phyloP scores from a whole-genome alignment of 2,329 filamentous ascomycete genomes.

The Diaporthe australafricana region DNA sequence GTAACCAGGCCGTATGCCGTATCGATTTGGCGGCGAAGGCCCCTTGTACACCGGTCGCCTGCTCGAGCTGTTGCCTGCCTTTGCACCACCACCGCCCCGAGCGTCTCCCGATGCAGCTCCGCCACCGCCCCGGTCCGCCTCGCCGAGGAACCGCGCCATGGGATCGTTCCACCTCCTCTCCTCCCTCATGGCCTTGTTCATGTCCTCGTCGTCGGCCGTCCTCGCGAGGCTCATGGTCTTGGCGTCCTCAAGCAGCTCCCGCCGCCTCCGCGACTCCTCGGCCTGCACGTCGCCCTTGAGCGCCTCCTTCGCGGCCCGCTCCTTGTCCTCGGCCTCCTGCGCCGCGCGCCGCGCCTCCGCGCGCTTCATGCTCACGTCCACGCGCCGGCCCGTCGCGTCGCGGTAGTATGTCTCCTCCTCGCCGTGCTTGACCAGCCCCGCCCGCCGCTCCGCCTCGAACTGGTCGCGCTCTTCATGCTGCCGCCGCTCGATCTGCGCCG shows the following conservation, averaged over 20 bases:
- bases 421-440: slow-evolving; percentile 55
- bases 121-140: slow-evolving; percentile 52
- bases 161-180: slow-evolving; percentile 92
- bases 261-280: slow-evolving; percentile 71
- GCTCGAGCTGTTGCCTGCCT: slow-evolving; percentile 44
- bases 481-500: slow-evolving; percentile 74
- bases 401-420: slow-evolving; percentile 87
- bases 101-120: slow-evolving; percentile 44
- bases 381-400: slow-evolving; percentile 92
- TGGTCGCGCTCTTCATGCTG: slow-evolving; percentile 47
- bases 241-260: slow-evolving; percentile 80
- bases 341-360: slow-evolving; percentile 80
- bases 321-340: slow-evolving; percentile 77
- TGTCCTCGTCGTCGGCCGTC: slow-evolving; percentile 82
- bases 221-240: slow-evolving; percentile 85
- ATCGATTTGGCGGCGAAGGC: slow-evolving; percentile 87
- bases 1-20: slow-evolving; percentile 92
- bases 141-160: slow-evolving; percentile 80
- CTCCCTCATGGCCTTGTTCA: slow-evolving; percentile 86
- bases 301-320: slow-evolving; percentile 74
- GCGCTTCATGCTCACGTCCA: slow-evolving; percentile 91
- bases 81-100: slow-evolving; percentile 41
- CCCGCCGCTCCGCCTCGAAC: slow-evolving; percentile 45
- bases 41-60: slow-evolving; percentile 80
- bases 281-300: slow-evolving; percentile 86